A percentile compares a stretch with the other conserved stretches of the same genome.
These are phyloP conservation scores for Yamadazyma dushanensis DNA, from an alignment of 1,139 yeast species.

Conservation along the genomic window DNA sequence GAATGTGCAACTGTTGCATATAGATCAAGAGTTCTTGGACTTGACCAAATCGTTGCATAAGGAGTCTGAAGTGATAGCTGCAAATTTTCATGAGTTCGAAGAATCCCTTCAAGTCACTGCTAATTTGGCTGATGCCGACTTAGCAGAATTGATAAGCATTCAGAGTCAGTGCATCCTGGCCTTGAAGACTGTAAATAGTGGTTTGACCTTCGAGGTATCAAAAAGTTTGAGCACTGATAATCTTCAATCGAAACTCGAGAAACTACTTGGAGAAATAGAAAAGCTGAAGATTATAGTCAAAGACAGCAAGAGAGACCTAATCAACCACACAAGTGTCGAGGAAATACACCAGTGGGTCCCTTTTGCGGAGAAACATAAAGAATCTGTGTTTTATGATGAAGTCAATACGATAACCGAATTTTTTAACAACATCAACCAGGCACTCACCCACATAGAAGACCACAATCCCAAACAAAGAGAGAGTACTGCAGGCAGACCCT, in stretches of 20 bases:
- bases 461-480: neutral
- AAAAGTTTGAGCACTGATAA: constrained; percentile 8
- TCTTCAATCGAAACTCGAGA: constrained; percentile 10
- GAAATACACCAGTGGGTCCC: no score
- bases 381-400: no score
- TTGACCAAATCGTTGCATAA: constrained; percentile 10
- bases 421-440: neutral
- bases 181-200: constrained; percentile 10
- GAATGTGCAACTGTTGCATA: neutral
- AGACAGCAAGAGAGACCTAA: no score
- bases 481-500: neutral
- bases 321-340: no score
- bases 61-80: constrained; percentile 6
- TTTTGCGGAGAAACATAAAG: no score
- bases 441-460: neutral
- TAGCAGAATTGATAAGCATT: no score
- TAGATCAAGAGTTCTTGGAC: constrained; percentile 9
- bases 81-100: constrained; percentile 10
- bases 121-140: no score
- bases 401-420: no score
- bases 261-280: constrained; percentile 6
- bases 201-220: constrained; percentile 9
- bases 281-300: no score
- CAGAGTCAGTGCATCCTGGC: neutral
- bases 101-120: no score